These are phyloP conservation scores for Nakazawaea holstii DNA, from an alignment of 805 yeast species.

Conservation along the genomic window DNA sequence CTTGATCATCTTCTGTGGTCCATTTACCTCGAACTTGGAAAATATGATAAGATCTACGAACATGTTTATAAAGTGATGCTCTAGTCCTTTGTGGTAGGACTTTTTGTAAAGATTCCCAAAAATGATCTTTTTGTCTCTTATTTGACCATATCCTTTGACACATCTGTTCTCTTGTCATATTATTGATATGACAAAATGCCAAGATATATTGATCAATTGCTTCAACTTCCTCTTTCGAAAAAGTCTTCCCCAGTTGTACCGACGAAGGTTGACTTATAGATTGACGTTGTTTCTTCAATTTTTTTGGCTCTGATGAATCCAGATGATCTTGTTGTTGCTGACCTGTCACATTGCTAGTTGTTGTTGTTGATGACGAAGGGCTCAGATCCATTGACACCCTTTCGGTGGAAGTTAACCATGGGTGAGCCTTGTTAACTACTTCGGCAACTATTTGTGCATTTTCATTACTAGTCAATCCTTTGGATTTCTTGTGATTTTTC, in stretches of 20 bases:
- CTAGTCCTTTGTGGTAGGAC: slow-evolving; percentile 83
- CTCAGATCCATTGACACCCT: neutral
- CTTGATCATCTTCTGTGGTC: slow-evolving; percentile 76
- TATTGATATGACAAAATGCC: slow-evolving; percentile 61
- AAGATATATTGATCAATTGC: slow-evolving; percentile 70
- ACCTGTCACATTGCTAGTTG: neutral
- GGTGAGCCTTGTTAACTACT: slow-evolving; percentile 6
- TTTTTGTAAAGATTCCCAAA: slow-evolving; percentile 79
- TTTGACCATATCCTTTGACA: slow-evolving; percentile 86
- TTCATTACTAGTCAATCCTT: slow-evolving; percentile 4
- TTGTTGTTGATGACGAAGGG: neutral
- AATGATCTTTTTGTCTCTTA: slow-evolving; percentile 78
- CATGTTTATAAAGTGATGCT: slow-evolving; percentile 90
- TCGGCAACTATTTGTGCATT: slow-evolving; percentile 10
- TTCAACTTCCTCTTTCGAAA: slow-evolving; percentile 58
- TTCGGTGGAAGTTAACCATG: slow-evolving; percentile 3
- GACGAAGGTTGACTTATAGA: slow-evolving; percentile 11
- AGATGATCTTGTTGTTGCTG: neutral
- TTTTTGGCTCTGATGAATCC: neutral
- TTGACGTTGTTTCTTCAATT: neutral
- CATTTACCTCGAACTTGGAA: slow-evolving; percentile 88
- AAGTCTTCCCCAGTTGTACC: slow-evolving; percentile 27
- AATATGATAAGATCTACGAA: slow-evolving; percentile 81
- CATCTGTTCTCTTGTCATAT: slow-evolving; percentile 59
- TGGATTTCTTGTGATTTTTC: neutral